These are phyloP conservation scores for Jacaranda mimosifolia DNA, from an alignment of 257 asterid species.

Conservation along the genomic window DNA sequence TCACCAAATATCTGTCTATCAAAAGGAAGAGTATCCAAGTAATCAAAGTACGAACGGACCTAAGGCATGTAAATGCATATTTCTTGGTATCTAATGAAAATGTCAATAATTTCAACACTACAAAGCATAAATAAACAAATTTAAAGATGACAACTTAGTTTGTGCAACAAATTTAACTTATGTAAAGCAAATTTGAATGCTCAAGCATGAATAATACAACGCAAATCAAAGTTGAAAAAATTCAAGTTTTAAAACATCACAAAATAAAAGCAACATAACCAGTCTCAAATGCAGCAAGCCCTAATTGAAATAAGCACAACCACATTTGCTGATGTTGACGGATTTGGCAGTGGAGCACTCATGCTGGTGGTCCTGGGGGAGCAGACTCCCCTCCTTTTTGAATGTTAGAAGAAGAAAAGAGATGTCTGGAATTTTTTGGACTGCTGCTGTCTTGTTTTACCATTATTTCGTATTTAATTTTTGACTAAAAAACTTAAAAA, in stretches of 20 bases:
- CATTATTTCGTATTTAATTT: neutral
- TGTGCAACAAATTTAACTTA: neutral
- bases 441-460: neutral
- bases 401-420: neutral
- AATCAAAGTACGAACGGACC: neutral
- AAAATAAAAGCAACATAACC: neutral
- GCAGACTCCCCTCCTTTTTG: slow-evolving; percentile 4
- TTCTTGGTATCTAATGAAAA: neutral
- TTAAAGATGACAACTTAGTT: neutral
- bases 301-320: slow-evolving; percentile 11
- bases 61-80: neutral
- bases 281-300: slow-evolving; percentile 5
- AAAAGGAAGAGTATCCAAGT: slow-evolving; percentile 7
- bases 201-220: neutral
- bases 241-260: slow-evolving; percentile 14
- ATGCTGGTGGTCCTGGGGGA: neutral
- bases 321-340: neutral
- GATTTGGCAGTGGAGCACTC: slow-evolving; percentile 6
- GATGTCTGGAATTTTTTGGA: neutral
- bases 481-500: too few species aligned
- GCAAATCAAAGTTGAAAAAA: neutral
- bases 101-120: slow-evolving; percentile 3
- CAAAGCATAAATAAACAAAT: neutral
- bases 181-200: neutral
- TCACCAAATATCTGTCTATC: slow-evolving; percentile 14